Percentiles rank a stretch among this genome's conserved stretches.
Conservation (phyloP, 2,329 filamentous ascomycete species). For the Hypoxylon sp. region DNA sequence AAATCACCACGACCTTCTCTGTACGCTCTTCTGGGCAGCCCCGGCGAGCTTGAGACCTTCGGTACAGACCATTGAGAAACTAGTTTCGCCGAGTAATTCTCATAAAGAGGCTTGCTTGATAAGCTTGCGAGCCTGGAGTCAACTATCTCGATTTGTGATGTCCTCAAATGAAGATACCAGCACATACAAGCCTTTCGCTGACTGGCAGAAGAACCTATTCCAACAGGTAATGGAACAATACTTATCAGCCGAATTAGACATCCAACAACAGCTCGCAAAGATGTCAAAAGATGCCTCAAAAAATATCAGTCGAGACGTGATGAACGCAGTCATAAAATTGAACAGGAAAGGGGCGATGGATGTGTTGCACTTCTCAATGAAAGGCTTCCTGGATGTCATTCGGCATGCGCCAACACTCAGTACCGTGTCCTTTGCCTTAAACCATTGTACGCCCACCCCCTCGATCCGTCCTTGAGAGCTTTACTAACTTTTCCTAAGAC, state of each 20-base stretch:
- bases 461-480: background rate
- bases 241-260: constrained; percentile 67
- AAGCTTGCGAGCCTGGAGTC: constrained; percentile 74
- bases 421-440: constrained; percentile 65
- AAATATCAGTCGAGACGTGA: constrained; percentile 59
- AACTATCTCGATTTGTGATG: constrained; percentile 72
- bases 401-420: constrained; percentile 62
- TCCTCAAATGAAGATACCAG: constrained; percentile 60
- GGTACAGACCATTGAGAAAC: constrained; percentile 68
- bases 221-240: constrained; percentile 71
- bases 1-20: constrained; percentile 78
- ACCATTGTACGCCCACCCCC: constrained; percentile 55
- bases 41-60: constrained; percentile 68
- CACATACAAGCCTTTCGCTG: constrained; percentile 64
- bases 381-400: constrained; percentile 67
- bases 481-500: constrained; percentile 49
- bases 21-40: constrained; percentile 75
- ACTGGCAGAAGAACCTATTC: constrained; percentile 72
- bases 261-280: constrained; percentile 68
- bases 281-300: constrained; percentile 62
- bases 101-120: constrained; percentile 77
- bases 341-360: constrained; percentile 70
- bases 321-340: constrained; percentile 64
- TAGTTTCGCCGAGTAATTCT: constrained; percentile 71
- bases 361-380: constrained; percentile 64